A percentile compares a stretch with the other conserved stretches of the same genome.
Evolutionary conservation across 2,329 filamentous ascomycete genomes (phyloP).

Genomic region (Hansfordia pulvinata): DNA sequence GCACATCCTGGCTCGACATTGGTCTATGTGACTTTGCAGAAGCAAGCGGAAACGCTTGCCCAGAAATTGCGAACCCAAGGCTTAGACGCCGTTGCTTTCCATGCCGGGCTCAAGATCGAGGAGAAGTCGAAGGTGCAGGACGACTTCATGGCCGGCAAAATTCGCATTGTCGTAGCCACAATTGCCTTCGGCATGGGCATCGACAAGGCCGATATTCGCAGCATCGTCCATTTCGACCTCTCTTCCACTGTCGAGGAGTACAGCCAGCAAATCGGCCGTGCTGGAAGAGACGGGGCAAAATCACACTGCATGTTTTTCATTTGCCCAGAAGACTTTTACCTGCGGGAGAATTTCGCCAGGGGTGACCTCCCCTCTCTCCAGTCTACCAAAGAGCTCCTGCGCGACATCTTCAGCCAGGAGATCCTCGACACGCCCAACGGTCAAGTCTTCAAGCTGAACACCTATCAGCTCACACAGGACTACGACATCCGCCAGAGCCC

Average conservation of each 20-base stretch:
- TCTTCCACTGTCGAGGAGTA: constrained; percentile 40
- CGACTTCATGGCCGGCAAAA: constrained; percentile 30
- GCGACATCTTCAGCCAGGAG: constrained; percentile 32
- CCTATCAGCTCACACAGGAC: constrained; percentile 27
- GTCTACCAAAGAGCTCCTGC: constrained; percentile 32
- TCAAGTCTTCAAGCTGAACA: constrained; percentile 30
- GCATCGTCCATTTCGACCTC: constrained; percentile 37
- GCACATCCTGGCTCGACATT: constrained; percentile 40
- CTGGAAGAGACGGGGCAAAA: constrained; percentile 35
- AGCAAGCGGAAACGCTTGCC: constrained; percentile 32
- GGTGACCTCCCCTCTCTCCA: constrained; percentile 41
- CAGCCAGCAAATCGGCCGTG: constrained; percentile 42
- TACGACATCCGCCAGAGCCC: constrained; percentile 39
- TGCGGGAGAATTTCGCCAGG: constrained; percentile 44
- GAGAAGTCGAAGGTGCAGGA: constrained; percentile 33
- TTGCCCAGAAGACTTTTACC: constrained; percentile 40
- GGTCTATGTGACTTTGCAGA: constrained; percentile 46
- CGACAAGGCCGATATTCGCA: constrained; percentile 40
- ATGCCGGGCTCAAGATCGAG: constrained; percentile 33
- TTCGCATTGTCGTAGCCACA: constrained; percentile 36
- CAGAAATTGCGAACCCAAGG: constrained; percentile 18
- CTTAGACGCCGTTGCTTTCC: constrained; percentile 30
- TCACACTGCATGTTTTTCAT: constrained; percentile 46
- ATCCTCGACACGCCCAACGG: constrained; percentile 18
- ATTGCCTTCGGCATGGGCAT: constrained; percentile 50